These are phyloP conservation scores for Phytophthora pistaciae DNA, from an alignment of 352 stramenopile species.

Conservation along the genomic window DNA sequence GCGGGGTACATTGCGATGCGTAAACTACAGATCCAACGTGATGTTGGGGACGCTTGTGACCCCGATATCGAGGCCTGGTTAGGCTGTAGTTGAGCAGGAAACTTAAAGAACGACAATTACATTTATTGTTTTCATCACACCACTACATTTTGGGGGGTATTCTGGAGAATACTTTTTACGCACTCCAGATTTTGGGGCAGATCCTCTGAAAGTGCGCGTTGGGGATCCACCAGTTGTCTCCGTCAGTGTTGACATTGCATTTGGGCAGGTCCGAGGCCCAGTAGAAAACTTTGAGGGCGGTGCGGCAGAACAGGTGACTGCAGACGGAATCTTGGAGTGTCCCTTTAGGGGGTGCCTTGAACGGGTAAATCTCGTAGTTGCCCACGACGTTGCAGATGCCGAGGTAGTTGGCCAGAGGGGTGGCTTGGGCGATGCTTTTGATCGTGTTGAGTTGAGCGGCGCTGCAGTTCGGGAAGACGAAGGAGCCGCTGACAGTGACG, in stretches of 20 bases:
- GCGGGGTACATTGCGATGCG: conserved; percentile 39
- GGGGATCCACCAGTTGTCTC: not conserved
- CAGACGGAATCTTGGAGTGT: conserved; percentile 1
- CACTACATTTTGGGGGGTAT: not conserved
- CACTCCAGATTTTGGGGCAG: not conserved
- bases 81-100: conserved; percentile 12
- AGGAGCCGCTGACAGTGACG: not conserved
- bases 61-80: conserved; percentile 44
- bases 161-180: not conserved
- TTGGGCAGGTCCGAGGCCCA: not conserved
- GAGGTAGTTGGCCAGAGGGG: not conserved
- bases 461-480: not conserved
- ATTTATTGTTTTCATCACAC: not conserved
- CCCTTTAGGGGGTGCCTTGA: not conserved
- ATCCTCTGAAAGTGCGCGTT: conserved; percentile 7
- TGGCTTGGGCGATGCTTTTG: not conserved
- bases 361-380: conserved; percentile 10
- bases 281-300: conserved; percentile 1
- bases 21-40: conserved; percentile 38
- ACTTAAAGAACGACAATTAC: not conserved
- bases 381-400: conserved; percentile 10
- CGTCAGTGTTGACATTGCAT: conserved; percentile 9
- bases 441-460: not conserved
- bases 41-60: conserved; percentile 36
- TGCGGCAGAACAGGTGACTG: conserved; percentile 2